Conservation (phyloP, 768 basidiomycete species). For the Lactarius quietus region DNA sequence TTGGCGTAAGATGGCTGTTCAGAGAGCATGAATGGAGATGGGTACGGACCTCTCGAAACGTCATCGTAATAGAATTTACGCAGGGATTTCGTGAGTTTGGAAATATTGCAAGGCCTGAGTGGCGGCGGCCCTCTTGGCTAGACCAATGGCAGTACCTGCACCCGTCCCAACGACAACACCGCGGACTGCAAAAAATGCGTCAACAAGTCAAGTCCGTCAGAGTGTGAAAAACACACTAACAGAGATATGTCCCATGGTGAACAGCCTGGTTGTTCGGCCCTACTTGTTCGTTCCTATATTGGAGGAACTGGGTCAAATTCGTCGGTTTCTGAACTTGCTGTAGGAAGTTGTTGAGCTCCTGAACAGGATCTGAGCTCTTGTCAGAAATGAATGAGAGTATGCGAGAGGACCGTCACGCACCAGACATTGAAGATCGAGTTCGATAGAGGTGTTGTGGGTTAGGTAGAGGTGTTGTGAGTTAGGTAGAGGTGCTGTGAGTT, state of each 20-base stretch:
- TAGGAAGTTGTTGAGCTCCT: constrained; percentile 14
- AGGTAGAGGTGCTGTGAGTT: background rate
- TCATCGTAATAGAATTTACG: background rate
- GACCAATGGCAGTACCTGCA: background rate
- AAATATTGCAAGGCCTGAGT: constrained; percentile 3
- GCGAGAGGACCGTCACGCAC: background rate
- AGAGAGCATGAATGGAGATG: background rate
- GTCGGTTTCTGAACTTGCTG: background rate
- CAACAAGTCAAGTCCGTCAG: background rate
- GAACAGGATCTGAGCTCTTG: background rate
- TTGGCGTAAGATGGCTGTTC: background rate
- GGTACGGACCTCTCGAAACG: background rate
- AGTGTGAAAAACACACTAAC: constrained; percentile 1
- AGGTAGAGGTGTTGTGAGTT: too few relatives aligned
- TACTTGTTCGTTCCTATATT: background rate
- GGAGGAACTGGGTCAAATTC: background rate
- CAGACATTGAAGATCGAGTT: background rate
- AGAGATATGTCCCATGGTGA: constrained; percentile 1
- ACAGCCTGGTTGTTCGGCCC: constrained; percentile 2
- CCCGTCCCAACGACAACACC: background rate
- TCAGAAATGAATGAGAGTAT: constrained; percentile 1
- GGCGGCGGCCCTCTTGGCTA: constrained; percentile 1
- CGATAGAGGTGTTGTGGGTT: background rate
- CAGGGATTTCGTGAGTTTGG: background rate
- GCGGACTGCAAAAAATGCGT: constrained; percentile 1